A percentile compares a stretch with the other conserved stretches of the same genome.
Conservation (phyloP, 169 alveolate genomes). For the Cryptosporidium canis region DNA sequence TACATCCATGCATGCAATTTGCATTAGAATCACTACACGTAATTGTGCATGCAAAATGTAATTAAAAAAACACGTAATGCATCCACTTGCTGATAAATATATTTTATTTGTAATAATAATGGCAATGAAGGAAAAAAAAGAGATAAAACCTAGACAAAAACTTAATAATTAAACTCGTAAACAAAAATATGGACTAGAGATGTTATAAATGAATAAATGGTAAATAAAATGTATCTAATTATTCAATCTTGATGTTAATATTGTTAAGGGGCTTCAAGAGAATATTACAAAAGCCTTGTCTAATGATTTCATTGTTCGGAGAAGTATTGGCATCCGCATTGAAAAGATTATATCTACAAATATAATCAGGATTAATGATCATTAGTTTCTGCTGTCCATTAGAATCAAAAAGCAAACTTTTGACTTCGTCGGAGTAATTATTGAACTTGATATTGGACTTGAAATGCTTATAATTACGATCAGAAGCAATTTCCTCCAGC, state of each 20-base stretch:
- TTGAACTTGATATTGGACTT: neutral
- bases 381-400: conserved; percentile 37
- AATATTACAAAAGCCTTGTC: conserved; percentile 47
- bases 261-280: conserved; percentile 17
- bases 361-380: conserved; percentile 5
- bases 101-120: neutral
- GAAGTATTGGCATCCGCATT: neutral
- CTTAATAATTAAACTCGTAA: neutral
- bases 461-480: neutral
- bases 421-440: neutral
- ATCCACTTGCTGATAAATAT: no score
- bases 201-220: no score
- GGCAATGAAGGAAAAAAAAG: neutral
- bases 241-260: conserved; percentile 7
- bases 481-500: neutral
- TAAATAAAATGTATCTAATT: neutral
- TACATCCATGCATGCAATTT: neutral
- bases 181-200: neutral
- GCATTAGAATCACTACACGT: neutral
- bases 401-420: neutral
- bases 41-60: neutral
- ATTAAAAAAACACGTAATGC: neutral
- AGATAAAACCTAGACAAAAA: neutral
- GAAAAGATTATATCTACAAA: conserved; percentile 1
- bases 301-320: conserved; percentile 24